These are phyloP conservation scores for Cubamyces lactineus DNA, from an alignment of 768 basidiomycete species.

Conservation along the genomic window DNA sequence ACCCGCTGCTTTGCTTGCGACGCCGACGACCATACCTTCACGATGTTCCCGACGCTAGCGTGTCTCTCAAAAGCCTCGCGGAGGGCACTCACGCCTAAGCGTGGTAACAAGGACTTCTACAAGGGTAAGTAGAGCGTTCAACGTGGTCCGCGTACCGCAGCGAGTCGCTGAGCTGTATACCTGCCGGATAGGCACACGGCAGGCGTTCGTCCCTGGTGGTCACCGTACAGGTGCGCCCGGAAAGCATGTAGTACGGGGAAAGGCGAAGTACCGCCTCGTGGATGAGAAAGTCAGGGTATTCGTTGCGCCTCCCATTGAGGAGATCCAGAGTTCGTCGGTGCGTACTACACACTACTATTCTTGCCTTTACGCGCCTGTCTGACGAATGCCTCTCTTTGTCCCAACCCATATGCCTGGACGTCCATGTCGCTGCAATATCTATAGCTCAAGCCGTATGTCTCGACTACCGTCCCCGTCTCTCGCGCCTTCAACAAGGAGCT, in stretches of 20 bases:
- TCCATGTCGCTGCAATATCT: not conserved
- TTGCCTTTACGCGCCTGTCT: not conserved
- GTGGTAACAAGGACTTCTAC: conserved; percentile 95
- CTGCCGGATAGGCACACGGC: conserved; percentile 66
- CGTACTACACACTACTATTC: conserved; percentile 37
- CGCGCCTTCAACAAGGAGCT: conserved; percentile 23
- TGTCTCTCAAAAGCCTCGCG: conserved; percentile 81
- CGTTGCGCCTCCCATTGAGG: conserved; percentile 74
- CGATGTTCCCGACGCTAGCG: conserved; percentile 70
- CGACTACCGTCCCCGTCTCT: conserved; percentile 6
- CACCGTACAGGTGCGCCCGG: conserved; percentile 89
- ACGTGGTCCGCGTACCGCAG: not conserved
- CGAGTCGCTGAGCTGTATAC: not conserved
- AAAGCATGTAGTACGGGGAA: conserved; percentile 76
- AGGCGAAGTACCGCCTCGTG: conserved; percentile 78
- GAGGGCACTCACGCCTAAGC: conserved; percentile 79
- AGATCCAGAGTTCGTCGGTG: conserved; percentile 61
- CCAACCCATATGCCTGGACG: not conserved
- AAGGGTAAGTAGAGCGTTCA: conserved; percentile 63
- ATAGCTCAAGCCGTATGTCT: conserved; percentile 75
- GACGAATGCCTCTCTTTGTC: too few species aligned
- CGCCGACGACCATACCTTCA: not conserved
- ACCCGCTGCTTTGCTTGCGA: not conserved
- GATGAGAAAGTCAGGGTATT: conserved; percentile 85
- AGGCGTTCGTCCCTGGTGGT: conserved; percentile 81